Percentiles rank a stretch among this genome's conserved stretches.
Evolutionary conservation across 2,329 filamentous ascomycete species (phyloP).

Genomic region (Monosporascus sp.): DNA sequence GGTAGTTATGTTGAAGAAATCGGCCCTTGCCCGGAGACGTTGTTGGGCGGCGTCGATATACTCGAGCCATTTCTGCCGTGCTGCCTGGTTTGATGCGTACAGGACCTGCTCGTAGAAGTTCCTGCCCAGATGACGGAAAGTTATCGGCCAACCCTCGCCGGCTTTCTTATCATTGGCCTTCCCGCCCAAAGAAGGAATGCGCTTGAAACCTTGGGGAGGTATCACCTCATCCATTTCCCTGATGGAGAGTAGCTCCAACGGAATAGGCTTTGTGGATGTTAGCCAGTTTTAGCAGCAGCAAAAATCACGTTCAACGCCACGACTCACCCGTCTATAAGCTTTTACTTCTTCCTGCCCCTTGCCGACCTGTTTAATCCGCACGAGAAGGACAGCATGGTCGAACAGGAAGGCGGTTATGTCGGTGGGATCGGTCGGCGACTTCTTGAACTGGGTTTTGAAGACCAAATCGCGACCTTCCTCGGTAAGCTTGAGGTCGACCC

Average conservation of each 20-base stretch:
- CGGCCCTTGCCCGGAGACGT: conserved; percentile 77
- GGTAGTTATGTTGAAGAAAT: conserved; percentile 76
- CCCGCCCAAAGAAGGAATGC: conserved; percentile 52
- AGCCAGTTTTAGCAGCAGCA: conserved; percentile 1
- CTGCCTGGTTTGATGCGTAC: conserved; percentile 78
- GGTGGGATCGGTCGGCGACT: conserved; percentile 77
- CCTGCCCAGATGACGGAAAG: conserved; percentile 92
- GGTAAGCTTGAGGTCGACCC: conserved; percentile 88
- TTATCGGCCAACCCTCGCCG: conserved; percentile 83
- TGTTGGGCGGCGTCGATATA: conserved; percentile 88
- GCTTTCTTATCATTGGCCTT: conserved; percentile 51
- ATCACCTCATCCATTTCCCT: conserved; percentile 97
- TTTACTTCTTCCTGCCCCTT: conserved; percentile 85
- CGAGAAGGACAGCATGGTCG: conserved; percentile 89
- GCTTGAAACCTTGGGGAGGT: conserved; percentile 73
- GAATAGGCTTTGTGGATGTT: conserved; percentile 62
- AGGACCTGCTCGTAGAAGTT: conserved; percentile 90
- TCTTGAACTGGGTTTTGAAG: conserved; percentile 92
- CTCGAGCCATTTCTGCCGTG: conserved; percentile 94
- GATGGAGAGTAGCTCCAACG: conserved; percentile 86
- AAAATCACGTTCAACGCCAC: background rate
- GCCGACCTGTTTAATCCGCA: conserved; percentile 84
- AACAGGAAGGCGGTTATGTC: conserved; percentile 96
- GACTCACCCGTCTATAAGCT: conserved; percentile 70
- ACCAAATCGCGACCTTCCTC: conserved; percentile 90